phyloP scores from a whole-genome alignment of 352 stramenopile genomes.

The Pythium angustatum region DNA sequence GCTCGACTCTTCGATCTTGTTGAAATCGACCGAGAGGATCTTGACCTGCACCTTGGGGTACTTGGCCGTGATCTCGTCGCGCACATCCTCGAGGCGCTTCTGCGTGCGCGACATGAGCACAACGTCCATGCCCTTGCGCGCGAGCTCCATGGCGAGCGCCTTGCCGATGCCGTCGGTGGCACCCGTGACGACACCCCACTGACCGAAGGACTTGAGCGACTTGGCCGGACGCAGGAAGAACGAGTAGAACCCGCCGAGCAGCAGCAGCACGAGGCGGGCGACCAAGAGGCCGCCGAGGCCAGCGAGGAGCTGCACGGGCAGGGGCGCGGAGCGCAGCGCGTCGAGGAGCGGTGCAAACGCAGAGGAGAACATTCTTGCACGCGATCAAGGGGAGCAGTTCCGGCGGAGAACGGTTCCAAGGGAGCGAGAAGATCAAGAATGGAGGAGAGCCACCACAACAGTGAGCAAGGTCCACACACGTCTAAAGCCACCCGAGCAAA shows the following conservation, averaged over 20 bases:
- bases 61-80: conserved; percentile 93
- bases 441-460: background rate
- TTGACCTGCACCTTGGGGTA: conserved; percentile 89
- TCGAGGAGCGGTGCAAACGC: conserved; percentile 34
- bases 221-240: conserved; percentile 94
- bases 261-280: conserved; percentile 49
- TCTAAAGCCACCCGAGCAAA: conserved; percentile 2
- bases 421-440: no score
- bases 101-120: conserved; percentile 98
- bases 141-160: conserved; percentile 93
- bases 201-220: conserved; percentile 93
- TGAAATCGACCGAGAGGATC: conserved; percentile 94
- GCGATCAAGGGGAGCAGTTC: conserved; percentile 1
- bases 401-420: no score
- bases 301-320: conserved; percentile 45
- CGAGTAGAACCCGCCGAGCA: conserved; percentile 58
- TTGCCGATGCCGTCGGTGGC: conserved; percentile 95
- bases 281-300: conserved; percentile 52
- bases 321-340: conserved; percentile 35
- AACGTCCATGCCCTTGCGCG: conserved; percentile 96
- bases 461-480: background rate
- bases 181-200: conserved; percentile 98
- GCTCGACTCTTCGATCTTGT: conserved; percentile 79
- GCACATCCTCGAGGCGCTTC: conserved; percentile 92
- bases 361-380: conserved; percentile 15